Evolutionary conservation across 225 moss, liverwort and hornwort species (phyloP).

Genomic region (Anthoceros angustus): DNA sequence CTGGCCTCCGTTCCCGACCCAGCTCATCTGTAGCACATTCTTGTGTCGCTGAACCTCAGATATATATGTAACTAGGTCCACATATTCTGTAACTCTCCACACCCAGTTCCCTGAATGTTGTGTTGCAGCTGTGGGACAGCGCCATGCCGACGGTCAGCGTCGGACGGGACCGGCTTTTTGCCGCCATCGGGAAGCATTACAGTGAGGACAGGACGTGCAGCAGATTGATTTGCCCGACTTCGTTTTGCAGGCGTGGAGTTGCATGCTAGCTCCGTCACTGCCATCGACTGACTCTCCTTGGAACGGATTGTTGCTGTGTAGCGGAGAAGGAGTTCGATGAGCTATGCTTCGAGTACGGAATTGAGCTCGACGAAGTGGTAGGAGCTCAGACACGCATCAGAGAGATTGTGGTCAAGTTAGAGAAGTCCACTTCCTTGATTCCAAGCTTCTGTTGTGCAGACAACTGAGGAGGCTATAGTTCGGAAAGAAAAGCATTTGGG

Average conservation of each 20-base stretch:
- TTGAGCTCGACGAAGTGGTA: slow-evolving; percentile 99
- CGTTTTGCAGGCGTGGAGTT: slow-evolving; percentile 1
- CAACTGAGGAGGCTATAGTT: slow-evolving; percentile 76
- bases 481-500: slow-evolving; percentile 88
- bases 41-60: too few relatives aligned
- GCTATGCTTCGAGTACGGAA: slow-evolving; percentile 93
- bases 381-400: background rate
- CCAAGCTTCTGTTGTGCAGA: slow-evolving; percentile 27
- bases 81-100: too few relatives aligned
- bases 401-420: background rate
- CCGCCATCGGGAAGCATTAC: slow-evolving; percentile 51
- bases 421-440: background rate
- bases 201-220: slow-evolving; percentile 15
- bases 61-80: too few relatives aligned
- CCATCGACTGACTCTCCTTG: background rate
- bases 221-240: background rate
- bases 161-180: slow-evolving; percentile 62
- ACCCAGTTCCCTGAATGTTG: too few relatives aligned
- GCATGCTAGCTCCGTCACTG: background rate
- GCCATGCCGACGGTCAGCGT: slow-evolving; percentile 83
- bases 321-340: slow-evolving; percentile 76
- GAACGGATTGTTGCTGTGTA: slow-evolving; percentile 21
- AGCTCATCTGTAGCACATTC: too few relatives aligned
- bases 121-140: background rate
- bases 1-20: too few relatives aligned